These are phyloP conservation scores for Knoxia roxburghii DNA, from an alignment of 257 asterid genomes.

Conservation along the genomic window DNA sequence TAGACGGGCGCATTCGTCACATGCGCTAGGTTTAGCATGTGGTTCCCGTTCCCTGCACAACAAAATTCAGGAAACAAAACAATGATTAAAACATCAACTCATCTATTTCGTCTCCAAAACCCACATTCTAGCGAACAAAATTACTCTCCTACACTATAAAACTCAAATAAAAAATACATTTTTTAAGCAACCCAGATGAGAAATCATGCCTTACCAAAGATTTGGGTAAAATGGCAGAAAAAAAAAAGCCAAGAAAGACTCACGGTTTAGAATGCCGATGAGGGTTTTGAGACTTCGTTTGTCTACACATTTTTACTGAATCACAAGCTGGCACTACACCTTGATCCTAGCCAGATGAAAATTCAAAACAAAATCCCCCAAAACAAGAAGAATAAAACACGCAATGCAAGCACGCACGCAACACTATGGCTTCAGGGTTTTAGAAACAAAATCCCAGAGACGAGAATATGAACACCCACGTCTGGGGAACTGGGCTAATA, in stretches of 20 bases:
- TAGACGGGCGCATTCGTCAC: conserved; percentile 14
- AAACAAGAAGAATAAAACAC: no score
- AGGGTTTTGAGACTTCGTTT: no score
- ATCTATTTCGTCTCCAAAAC: neutral
- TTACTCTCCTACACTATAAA: neutral
- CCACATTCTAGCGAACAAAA: neutral
- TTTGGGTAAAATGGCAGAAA: neutral
- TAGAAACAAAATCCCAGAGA: no score
- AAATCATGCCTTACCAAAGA: neutral
- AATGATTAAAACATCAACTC: neutral
- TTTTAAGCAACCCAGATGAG: neutral
- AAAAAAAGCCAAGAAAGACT: no score
- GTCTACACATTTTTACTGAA: neutral
- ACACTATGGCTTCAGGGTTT: no score
- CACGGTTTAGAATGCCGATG: no score
- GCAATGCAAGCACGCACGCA: no score
- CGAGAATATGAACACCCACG: no score
- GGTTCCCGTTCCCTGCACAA: conserved; percentile 5
- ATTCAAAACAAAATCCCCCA: no score
- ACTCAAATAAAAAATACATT: neutral
- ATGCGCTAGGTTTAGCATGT: conserved; percentile 2
- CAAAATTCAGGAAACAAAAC: neutral
- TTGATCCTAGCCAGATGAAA: no score
- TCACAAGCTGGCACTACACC: neutral
- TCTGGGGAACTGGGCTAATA: no score